Conservation (phyloP, 2,329 filamentous ascomycete species). For the Hymenoscyphus infarciens region DNA sequence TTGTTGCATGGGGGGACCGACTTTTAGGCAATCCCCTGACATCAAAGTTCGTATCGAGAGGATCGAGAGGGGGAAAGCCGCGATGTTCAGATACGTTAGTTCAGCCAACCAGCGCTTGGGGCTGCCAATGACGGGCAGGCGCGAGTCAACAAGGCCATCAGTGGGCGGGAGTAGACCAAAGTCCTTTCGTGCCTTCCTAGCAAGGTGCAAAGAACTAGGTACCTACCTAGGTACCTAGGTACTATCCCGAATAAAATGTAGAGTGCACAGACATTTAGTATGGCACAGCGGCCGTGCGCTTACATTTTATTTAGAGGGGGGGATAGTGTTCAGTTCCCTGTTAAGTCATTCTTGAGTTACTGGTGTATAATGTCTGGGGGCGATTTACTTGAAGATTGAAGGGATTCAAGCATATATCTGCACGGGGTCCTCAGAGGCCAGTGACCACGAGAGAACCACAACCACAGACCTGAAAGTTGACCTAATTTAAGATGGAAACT, state of each 20-base stretch:
- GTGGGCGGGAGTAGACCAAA: too few species aligned
- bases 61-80: not conserved
- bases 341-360: too few species aligned
- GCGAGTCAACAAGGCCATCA: not conserved
- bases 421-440: not conserved
- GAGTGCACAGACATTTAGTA: too few species aligned
- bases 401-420: not conserved
- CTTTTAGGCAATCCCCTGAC: not conserved
- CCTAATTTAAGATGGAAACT: not conserved
- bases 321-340: too few species aligned
- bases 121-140: not conserved
- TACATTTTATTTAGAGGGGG: too few species aligned
- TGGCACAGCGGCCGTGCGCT: too few species aligned
- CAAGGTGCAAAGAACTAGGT: too few species aligned
- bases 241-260: too few species aligned
- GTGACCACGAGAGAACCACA: not conserved
- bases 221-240: too few species aligned
- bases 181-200: not conserved
- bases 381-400: too few species aligned
- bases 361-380: too few species aligned
- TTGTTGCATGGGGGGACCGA: not conserved
- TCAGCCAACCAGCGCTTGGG: not conserved
- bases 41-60: not conserved
- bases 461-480: not conserved
- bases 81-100: not conserved